Evolutionary conservation across 495 filamentous ascomycete species (phyloP).

Genomic region (Penicillium macrosclerotiorum): DNA sequence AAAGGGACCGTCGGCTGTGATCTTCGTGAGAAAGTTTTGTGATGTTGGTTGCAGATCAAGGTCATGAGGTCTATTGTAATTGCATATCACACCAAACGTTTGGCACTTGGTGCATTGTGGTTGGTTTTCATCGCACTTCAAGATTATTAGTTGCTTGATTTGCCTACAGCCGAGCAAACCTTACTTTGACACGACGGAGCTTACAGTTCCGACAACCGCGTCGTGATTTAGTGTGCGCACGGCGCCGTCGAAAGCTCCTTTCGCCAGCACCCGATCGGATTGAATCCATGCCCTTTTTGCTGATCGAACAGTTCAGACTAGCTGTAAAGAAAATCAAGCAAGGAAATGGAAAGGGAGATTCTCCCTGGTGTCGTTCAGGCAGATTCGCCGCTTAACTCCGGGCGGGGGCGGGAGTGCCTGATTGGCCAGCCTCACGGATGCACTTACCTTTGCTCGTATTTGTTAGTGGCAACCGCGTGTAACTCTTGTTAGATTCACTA

Average conservation of each 20-base stretch:
- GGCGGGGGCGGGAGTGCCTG: background rate
- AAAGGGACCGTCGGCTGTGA: constrained; percentile 4
- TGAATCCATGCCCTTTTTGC: background rate
- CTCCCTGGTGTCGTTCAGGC: background rate
- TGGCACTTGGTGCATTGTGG: constrained; percentile 36
- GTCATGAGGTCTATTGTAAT: constrained; percentile 21
- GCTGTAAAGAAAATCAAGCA: background rate
- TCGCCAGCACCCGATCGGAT: background rate
- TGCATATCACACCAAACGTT: constrained; percentile 36
- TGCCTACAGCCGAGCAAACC: background rate
- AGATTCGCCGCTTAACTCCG: constrained; percentile 10
- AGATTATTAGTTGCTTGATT: too few species aligned
- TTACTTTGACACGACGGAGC: constrained; percentile 41
- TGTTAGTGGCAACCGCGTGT: background rate
- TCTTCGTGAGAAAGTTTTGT: background rate
- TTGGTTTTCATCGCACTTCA: constrained; percentile 39
- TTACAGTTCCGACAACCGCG: constrained; percentile 44
- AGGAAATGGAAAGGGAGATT: background rate
- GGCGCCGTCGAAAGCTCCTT: constrained; percentile 9
- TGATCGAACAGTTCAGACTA: background rate
- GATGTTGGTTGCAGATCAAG: constrained; percentile 29
- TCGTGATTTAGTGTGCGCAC: constrained; percentile 32
- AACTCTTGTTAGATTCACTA: background rate
- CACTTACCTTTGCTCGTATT: constrained; percentile 8
- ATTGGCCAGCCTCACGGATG: background rate